Conservation (phyloP, 2,329 filamentous ascomycete genomes). For the Graphiopsis chlorocephala region DNA sequence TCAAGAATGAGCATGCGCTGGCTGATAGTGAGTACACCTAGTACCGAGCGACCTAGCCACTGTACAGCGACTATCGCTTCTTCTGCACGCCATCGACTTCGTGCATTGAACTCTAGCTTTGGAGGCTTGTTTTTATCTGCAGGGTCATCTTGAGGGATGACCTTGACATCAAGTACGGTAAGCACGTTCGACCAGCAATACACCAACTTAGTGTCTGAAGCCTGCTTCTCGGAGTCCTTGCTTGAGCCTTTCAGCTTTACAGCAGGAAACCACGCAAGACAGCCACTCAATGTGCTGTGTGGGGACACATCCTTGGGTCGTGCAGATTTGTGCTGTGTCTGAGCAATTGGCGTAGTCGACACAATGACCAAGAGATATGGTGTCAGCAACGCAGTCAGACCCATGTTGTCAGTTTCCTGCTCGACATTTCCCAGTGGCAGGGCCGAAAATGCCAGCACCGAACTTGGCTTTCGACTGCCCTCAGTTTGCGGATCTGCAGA, state of each 20-base stretch:
- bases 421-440: slow-evolving; percentile 93
- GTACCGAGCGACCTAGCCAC: slow-evolving; percentile 90
- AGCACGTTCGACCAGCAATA: slow-evolving; percentile 99
- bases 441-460: slow-evolving; percentile 86
- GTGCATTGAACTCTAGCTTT: slow-evolving; percentile 72
- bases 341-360: slow-evolving; percentile 91
- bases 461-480: slow-evolving; percentile 82
- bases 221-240: slow-evolving; percentile 56
- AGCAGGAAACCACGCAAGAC: slow-evolving; percentile 94
- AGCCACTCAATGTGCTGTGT: slow-evolving; percentile 89
- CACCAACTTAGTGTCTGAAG: slow-evolving; percentile 81
- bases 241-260: slow-evolving; percentile 76
- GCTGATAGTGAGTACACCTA: slow-evolving; percentile 89
- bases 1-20: slow-evolving; percentile 91
- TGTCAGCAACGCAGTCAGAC: slow-evolving; percentile 90
- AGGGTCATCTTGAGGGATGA: slow-evolving; percentile 55
- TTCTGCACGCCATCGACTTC: slow-evolving; percentile 88
- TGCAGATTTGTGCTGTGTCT: slow-evolving; percentile 92
- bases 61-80: slow-evolving; percentile 95
- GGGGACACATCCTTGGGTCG: slow-evolving; percentile 86
- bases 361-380: slow-evolving; percentile 95
- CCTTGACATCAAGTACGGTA: slow-evolving; percentile 84
- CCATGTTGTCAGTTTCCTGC: slow-evolving; percentile 80
- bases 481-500: slow-evolving; percentile 60
- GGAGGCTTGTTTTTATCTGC: slow-evolving; percentile 75